phyloP scores from a whole-genome alignment of 495 filamentous ascomycete species.

The Cairneyella variabilis region DNA sequence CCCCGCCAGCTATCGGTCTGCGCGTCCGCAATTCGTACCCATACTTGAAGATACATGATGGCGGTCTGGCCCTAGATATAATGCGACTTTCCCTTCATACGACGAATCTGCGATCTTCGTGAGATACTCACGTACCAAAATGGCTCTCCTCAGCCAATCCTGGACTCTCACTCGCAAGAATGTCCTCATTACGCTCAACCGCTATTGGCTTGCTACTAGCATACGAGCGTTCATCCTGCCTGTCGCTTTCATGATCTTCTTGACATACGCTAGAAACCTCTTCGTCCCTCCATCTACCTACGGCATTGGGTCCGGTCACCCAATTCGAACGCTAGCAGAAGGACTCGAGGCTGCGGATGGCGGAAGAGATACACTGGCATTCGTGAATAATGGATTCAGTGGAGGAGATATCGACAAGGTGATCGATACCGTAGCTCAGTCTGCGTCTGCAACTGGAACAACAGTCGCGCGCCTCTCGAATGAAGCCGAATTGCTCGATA shows the following conservation, averaged over 20 bases:
- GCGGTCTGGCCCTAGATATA: no score
- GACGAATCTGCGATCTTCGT: no score
- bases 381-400: constrained; percentile 68
- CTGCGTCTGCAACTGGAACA: constrained; percentile 42
- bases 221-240: constrained; percentile 69
- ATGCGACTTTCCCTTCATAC: no score
- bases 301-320: constrained; percentile 56
- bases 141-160: constrained; percentile 60
- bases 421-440: constrained; percentile 55
- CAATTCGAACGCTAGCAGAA: constrained; percentile 56
- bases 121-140: no score
- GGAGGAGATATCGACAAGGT: constrained; percentile 70
- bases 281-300: constrained; percentile 63
- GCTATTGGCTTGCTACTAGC: constrained; percentile 59
- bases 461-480: constrained; percentile 48
- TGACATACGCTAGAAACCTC: constrained; percentile 64
- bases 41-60: no score
- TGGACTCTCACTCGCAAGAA: constrained; percentile 74
- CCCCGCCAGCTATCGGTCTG: no score
- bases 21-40: no score
- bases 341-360: constrained; percentile 48
- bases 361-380: constrained; percentile 64
- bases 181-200: constrained; percentile 60
- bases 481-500: constrained; percentile 50
- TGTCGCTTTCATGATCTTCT: constrained; percentile 62